Base-by-base conservation (phyloP, 1,284 basidiomycete genomes). In the Trichosporon inkin region DNA sequence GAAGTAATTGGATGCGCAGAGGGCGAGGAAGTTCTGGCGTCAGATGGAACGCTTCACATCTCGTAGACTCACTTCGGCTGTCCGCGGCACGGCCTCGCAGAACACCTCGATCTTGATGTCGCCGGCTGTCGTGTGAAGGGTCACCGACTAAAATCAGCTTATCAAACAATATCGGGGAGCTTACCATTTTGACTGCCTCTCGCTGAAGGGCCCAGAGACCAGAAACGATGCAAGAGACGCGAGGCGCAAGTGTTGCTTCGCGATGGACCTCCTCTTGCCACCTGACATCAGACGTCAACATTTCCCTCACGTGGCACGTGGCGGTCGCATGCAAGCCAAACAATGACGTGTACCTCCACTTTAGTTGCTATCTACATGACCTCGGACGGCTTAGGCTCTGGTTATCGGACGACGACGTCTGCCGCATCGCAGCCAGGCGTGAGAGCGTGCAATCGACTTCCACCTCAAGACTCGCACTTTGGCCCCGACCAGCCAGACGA, bases 101-200 rank as follows among this genome's bases (percentile, higher is more conserved):
- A 98, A 99, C 22, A 99, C 78, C 79, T 99, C 95, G 66, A 98
- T 87, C 92, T 99, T 99, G 78, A 99, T 81, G 70, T 99, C 95
- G 24, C 95, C 95, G 68, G 89, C 87, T 22, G 88, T 86, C 1
- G 95, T 98, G 77, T 98, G 90, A 53, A 99, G 83, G 6, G 94
- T 97, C 55, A 97, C 92, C 63, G 94, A 96, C 94, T 78, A 57
- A 20, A 0, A 22, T 55, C 11, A 62, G 61, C 54, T 56, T 4
- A 3, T 1, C 4, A 20, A 6, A 14, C 13, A 13, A 13, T 2
- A 3, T 1, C 11, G 6, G 17, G 2, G 7, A 35, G 7, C 56
- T 53, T 36, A 57, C 56, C 56, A 57, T 57, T 11, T 11, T 38
- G 47, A 11, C 7, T 32, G 5, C 10, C 14, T 17, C 16, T 16